Conservation (phyloP, 192 early-diverging fungal species). For the Umbelopsis vinacea region DNA sequence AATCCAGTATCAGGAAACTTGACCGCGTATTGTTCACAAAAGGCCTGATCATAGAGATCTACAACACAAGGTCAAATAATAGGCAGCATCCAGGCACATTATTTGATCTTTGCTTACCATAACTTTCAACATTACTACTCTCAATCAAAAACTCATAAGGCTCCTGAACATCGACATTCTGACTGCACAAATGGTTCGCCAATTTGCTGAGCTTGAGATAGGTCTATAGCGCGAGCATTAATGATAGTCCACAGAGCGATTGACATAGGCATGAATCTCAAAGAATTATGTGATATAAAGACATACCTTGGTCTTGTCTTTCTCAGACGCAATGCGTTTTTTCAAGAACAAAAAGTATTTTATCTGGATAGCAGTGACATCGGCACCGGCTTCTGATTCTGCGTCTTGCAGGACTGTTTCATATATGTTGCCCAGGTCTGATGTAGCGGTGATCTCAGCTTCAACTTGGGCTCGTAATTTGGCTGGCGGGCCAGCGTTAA, state of each 20-base stretch:
- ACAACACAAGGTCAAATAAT: neutral
- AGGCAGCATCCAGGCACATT: neutral
- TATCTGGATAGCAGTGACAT: constrained; percentile 21
- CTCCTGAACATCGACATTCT: constrained; percentile 30
- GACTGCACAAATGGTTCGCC: constrained; percentile 37
- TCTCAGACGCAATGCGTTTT: neutral
- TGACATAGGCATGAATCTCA: neutral
- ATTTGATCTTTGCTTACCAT: constrained; percentile 30
- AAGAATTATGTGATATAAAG: neutral
- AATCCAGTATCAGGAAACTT: constrained; percentile 51
- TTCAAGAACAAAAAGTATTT: constrained; percentile 28
- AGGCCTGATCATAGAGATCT: constrained; percentile 50
- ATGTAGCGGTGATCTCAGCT: constrained; percentile 66
- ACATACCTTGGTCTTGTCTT: constrained; percentile 22
- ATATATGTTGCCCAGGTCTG: constrained; percentile 40
- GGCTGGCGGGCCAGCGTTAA: constrained; percentile 67
- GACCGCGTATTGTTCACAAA: constrained; percentile 45
- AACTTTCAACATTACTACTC: constrained; percentile 39
- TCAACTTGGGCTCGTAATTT: constrained; percentile 65
- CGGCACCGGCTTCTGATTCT: neutral
- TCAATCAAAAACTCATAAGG: constrained; percentile 57
- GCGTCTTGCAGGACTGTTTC: constrained; percentile 23
- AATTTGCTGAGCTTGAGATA: neutral
- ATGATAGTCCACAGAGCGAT: neutral
- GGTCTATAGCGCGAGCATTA: neutral